Base-by-base conservation (phyloP, 805 yeast species). In the Candida saitoana region DNA sequence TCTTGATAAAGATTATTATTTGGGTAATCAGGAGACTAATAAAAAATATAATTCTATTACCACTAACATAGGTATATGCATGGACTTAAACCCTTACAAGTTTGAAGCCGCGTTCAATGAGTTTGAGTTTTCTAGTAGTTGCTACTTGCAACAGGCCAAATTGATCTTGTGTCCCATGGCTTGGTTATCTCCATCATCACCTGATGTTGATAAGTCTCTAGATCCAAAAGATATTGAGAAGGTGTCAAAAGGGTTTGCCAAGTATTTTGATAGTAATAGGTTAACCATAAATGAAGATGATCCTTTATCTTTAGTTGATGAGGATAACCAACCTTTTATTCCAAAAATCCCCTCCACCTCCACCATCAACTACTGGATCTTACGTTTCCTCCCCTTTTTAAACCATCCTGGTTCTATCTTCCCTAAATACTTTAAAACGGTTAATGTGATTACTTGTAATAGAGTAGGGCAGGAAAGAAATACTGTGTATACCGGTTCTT, bases 41-140 rank as follows among this genome's bases (percentile, higher is more conserved):
- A 18, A 12, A 9, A 16, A 30, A 42, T 34, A 27, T 18, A 15
- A 27, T 31, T 18, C 25, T 7, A 45, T 62, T 8, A 47, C 48
- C 2, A 65, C 84, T 1, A 73, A 81, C 25, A 69, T 90, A 41
- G 98, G 96, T 0, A 88, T 90, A 4, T 90, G 98, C 58, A 90
- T 90, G 97, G 98, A 90, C 63, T 60, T 90, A 47, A 89, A 87
- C 57, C 96, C 96, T 0, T 84, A 86, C 59, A 73, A 85, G 56
- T 90, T 90, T 59, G 69, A 76, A 48, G 88, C 96, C 1, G 89
- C 95, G 1, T 89, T 87, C 62, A 68, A 73, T 29, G 71, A 68
- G 18, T 87, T 76, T 56, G 97, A 90, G 59, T 87, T 85, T 60
- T 73, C 90, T 0, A 57, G 62, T 20, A 69, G 70, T 40, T 79